Evolutionary conservation across 1,139 yeast genomes (phyloP).

Genomic region (Candida sanyaensis): DNA sequence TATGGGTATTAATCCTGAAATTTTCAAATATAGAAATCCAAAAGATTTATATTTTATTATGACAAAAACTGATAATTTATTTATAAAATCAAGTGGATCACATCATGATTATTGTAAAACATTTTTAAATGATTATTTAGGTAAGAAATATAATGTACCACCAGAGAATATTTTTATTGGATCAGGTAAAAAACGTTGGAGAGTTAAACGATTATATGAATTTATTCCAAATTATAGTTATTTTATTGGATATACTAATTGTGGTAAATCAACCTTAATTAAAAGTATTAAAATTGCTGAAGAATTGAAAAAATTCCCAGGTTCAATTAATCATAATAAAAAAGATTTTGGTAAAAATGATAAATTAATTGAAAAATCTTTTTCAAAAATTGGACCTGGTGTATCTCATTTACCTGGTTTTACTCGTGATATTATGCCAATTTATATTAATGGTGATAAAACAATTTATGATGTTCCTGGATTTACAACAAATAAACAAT

Average conservation of each 20-base stretch:
- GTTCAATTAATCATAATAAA: slow-evolving; percentile 2
- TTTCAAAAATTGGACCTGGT: slow-evolving; percentile 41
- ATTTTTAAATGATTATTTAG: slow-evolving; percentile 48
- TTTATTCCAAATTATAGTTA: slow-evolving; percentile 46
- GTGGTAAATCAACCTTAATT: slow-evolving; percentile 74
- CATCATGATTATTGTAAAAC: slow-evolving; percentile 39
- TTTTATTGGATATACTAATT: slow-evolving; percentile 71
- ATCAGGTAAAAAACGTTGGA: slow-evolving; percentile 58
- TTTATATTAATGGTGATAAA: slow-evolving; percentile 27
- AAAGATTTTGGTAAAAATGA: slow-evolving; percentile 9
- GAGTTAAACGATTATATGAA: slow-evolving; percentile 33
- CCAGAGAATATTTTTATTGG: slow-evolving; percentile 49
- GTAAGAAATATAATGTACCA: slow-evolving; percentile 39
- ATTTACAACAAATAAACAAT: slow-evolving; percentile 26
- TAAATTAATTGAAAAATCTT: slow-evolving; percentile 17
- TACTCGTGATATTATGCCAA: slow-evolving; percentile 49
- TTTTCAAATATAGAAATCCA: slow-evolving; percentile 37
- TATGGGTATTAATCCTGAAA: slow-evolving; percentile 45
- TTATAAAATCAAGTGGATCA: slow-evolving; percentile 27
- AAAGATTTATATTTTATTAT: slow-evolving; percentile 50
- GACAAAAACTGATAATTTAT: slow-evolving; percentile 60
- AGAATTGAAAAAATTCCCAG: slow-evolving; percentile 6
- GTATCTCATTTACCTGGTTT: slow-evolving; percentile 57
- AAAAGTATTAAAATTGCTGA: slow-evolving; percentile 27
- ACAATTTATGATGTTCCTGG: slow-evolving; percentile 61